phyloP scores from a whole-genome alignment of 1,139 yeast species.

The Geotrichum carabidarum region DNA sequence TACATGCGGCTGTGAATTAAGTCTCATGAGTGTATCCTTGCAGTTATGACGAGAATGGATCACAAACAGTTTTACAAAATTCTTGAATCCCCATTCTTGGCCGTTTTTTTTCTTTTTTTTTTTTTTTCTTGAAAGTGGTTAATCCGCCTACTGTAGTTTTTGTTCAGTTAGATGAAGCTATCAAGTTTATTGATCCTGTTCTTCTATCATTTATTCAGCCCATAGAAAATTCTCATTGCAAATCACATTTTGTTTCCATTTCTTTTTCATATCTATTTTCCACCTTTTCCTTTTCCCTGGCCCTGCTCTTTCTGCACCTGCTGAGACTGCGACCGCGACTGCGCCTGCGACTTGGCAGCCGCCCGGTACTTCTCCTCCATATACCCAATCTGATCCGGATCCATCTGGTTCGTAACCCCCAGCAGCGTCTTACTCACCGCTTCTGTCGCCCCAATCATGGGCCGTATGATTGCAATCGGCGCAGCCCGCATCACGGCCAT shows the following conservation, averaged over 20 bases:
- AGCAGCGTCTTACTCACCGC: constrained; percentile 76
- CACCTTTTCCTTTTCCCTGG: background rate
- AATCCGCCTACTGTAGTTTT: too few relatives aligned
- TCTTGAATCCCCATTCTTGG: too few relatives aligned
- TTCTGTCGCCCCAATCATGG: constrained; percentile 90
- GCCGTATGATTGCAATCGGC: constrained; percentile 75
- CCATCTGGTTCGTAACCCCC: constrained; percentile 79
- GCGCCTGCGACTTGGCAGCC: background rate
- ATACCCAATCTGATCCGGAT: constrained; percentile 51
- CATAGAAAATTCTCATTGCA: background rate
- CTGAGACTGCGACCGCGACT: background rate
- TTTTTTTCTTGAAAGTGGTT: too few relatives aligned
- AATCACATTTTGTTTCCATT: background rate
- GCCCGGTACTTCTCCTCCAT: constrained; percentile 41
- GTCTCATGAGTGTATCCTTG: too few relatives aligned
- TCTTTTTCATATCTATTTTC: background rate
- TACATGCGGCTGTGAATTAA: too few relatives aligned
- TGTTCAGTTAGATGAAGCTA: too few relatives aligned
- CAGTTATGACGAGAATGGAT: too few relatives aligned
- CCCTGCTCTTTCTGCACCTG: background rate
- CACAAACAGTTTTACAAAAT: too few relatives aligned
- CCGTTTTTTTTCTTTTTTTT: too few relatives aligned
- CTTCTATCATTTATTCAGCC: too few relatives aligned
- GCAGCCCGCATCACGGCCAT: constrained; percentile 67
- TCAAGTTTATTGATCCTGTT: too few relatives aligned